Evolutionary conservation across 2,329 filamentous ascomycete species (phyloP), one percentile per base, ranked within the genome.

Genomic region (Apiospora malaysiana): DNA sequence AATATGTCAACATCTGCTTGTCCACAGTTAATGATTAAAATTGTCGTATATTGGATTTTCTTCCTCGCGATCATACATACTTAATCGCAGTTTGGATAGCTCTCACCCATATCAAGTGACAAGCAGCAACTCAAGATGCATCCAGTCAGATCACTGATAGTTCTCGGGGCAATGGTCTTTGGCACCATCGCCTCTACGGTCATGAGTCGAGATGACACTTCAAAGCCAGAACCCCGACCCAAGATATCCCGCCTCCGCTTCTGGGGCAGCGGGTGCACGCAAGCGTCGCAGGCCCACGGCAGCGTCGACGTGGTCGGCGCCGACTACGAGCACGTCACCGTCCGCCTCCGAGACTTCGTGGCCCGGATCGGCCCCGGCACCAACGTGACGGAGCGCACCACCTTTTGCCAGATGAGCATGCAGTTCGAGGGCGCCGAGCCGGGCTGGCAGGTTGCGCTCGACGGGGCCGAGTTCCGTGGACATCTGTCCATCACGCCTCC

Each of bases 321-420:
- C 9, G 56, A 63, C 56, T 63, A 40, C 8, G 56, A 63, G 56
- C 27, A 40, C 21, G 32, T 63, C 18, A 63, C 56, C 2, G 56
- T 12, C 3, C 56, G 56, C 18, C 21, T 63, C 18, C 32, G 32
- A 18, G 56, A 63, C 56, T 40, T 63, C 16, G 32, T 21, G 56
- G 56, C 56, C 32, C 18, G 32, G 18, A 63, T 63, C 32, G 56
- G 56, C 56, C 56, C 56, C 32, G 56, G 56, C 18, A 63, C 56
- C 32, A 63, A 63, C 56, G 18, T 63, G 56, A 63, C 56, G 32
- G 56, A 63, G 3, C 56, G 56, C 56, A n/a, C 2, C 56, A 63
- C 56, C 32, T 63, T 63, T 9, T 63, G 56, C 56, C 56, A 63
- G 56, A 40, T 63, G 56, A 37, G 56, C 32, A 63, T 63, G 56